Evolutionary conservation across 257 asterid species (phyloP), one percentile per base, ranked within the genome.

Genomic region (Petrea volubilis): DNA sequence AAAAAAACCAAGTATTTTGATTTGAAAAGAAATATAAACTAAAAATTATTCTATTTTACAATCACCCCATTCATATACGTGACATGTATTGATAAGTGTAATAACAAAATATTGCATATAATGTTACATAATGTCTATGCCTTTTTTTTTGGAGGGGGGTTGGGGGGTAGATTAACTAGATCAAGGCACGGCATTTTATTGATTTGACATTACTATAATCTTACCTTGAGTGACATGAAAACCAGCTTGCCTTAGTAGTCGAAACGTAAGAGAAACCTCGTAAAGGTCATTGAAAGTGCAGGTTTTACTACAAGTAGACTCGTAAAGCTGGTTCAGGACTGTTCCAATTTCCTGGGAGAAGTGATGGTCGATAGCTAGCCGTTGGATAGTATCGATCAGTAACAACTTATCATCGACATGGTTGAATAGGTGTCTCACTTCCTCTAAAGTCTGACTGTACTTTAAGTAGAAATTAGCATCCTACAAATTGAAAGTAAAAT

Each of bases 181-280:
- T n/a, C n/a, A n/a, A n/a, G n/a, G n/a, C n/a, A n/a, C 2, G 2
- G 2, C 38, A 33, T 33, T 33, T 4, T 33, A 33, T 33, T 33
- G 7, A 33, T 33, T 33, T 33, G 38, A 33, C 38, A 33, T 4
- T 5, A 33, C 5, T 33, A 33, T 5, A 33, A 8, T 33, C 8
- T 0, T 29, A 64, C 70, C 70, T 64, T 47, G 38, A 44, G 58
- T 3, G 23, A 47, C 41, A 25, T 21, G 24, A 24, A 18, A 47
- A 14, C 70, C 59, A 3, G 36, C 41, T 64, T 64, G 70, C 29
- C 70, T 46, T 29, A 43, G 28, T 13, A 64, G 43, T 44, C 70
- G 47, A 29, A 64, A 64, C 25, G 15, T 7, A 46, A 64, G 43
- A 15, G 70, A 64, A 64, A 64, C 58, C 0, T 2, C 8, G 25